Base-by-base conservation (phyloP, 192 early-diverging fungal genomes). In the Mortierella claussenii region DNA sequence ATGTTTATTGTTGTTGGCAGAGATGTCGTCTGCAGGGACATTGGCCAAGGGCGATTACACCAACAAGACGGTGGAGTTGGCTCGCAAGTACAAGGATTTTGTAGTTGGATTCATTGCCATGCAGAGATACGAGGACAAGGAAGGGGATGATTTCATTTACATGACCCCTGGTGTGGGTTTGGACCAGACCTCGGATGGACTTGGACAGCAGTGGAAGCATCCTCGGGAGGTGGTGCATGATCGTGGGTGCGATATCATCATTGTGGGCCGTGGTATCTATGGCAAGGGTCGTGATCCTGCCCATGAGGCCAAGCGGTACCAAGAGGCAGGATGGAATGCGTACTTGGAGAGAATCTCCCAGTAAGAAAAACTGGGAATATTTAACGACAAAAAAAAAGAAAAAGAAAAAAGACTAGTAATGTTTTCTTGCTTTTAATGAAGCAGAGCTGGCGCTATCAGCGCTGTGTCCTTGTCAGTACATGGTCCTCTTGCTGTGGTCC, bases 211-310 rank as follows among this genome's bases (percentile, higher is more conserved):
- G 84, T 99, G 98, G 81, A 86, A 95, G 59, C 95, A 95, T 0
- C 98, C 98, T 28, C 81, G 88, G 37, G 83, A 94, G 44, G 97
- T 98, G 18, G 84, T 99, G 50, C 79, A 88, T 21, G 89, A 94
- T 27, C 89, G 87, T 60, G 90, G 89, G 26, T 93, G 95, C 56
- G 98, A 99, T 83, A 88, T 99, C 27, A 98, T 99, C 69, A 99
- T 99, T 80, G 98, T 99, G 13, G 98, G 98, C 33, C 85, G 98
- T 47, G 98, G 95, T 23, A 98, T 99, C 65, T 99, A 98, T 70
- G 96, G 93, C 26, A 86, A 89, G 8, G 92, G 89, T n/a, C 85
- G 86, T 24, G 86, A 95, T 73, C 60, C 89, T 1, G 82, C 81
- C 20, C 59, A 55, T 9, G 94, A 97, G 62, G 95, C 95, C 24